Evolutionary conservation across 2,329 filamentous ascomycete species (phyloP).

Genomic region (Diaporthe sp.): DNA sequence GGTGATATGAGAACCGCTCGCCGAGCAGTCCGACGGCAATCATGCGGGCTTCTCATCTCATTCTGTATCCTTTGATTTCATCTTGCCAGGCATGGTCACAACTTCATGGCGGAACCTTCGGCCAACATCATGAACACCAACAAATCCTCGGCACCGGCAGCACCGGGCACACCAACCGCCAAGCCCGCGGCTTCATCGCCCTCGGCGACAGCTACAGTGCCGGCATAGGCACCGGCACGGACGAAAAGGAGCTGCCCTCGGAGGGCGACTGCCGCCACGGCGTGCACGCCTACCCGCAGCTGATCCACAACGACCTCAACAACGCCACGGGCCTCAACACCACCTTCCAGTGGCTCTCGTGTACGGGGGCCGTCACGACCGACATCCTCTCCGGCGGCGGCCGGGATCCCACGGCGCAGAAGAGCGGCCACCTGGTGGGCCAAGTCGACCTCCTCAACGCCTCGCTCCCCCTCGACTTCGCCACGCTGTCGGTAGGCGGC

Average conservation of each 20-base stretch:
- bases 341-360: conserved; percentile 57
- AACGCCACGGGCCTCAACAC: conserved; percentile 41
- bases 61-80: neutral
- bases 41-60: neutral
- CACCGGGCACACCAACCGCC: neutral
- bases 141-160: conserved; percentile 21
- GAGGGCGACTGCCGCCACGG: conserved; percentile 53
- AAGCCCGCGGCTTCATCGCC: conserved; percentile 50
- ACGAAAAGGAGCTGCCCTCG: conserved; percentile 45
- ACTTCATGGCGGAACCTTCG: neutral
- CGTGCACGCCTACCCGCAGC: conserved; percentile 51
- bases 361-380: conserved; percentile 55
- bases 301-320: conserved; percentile 52
- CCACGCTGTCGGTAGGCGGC: conserved; percentile 58
- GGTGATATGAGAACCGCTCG: neutral
- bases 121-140: conserved; percentile 4
- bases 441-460: conserved; percentile 55
- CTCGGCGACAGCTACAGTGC: conserved; percentile 60
- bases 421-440: conserved; percentile 37
- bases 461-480: conserved; percentile 52
- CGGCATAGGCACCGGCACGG: conserved; percentile 57
- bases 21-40: neutral
- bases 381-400: conserved; percentile 50
- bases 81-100: neutral
- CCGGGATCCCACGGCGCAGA: conserved; percentile 18